Conservation (phyloP, 2,329 filamentous ascomycete species). For the Ophidiomyces ophidiicola region DNA sequence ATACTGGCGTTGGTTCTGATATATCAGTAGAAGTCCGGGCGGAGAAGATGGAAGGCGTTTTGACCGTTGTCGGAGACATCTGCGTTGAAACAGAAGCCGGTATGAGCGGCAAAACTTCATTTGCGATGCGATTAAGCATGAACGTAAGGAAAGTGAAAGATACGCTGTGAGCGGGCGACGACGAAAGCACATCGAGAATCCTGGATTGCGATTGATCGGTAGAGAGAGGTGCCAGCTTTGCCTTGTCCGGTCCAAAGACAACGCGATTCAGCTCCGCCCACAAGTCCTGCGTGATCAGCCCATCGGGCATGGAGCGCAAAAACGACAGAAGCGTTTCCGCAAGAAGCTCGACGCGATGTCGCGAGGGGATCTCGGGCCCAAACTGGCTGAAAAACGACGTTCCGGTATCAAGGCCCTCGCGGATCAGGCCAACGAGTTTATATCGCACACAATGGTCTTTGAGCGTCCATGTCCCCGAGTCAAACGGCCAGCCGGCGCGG, state of each 20-base stretch:
- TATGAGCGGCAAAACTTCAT: conserved; percentile 40
- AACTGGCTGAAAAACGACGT: conserved; percentile 50
- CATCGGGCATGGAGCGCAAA: conserved; percentile 61
- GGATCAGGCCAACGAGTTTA: conserved; percentile 34
- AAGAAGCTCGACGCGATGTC: conserved; percentile 62
- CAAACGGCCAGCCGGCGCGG: conserved; percentile 48
- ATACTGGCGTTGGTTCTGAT: conserved; percentile 10
- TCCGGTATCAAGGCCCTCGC: conserved; percentile 63
- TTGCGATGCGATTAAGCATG: conserved; percentile 52
- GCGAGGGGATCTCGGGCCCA: conserved; percentile 47
- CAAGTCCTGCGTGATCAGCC: conserved; percentile 57
- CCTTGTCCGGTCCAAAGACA: conserved; percentile 39
- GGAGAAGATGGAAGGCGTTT: neutral
- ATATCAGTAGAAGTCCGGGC: conserved; percentile 1
- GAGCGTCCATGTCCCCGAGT: conserved; percentile 38
- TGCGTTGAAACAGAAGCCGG: conserved; percentile 13
- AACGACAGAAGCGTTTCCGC: conserved; percentile 62
- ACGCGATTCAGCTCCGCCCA: conserved; percentile 56
- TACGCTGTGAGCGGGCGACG: conserved; percentile 67
- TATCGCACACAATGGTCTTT: conserved; percentile 32
- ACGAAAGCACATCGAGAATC: conserved; percentile 62
- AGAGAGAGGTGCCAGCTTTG: conserved; percentile 33
- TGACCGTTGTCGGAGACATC: conserved; percentile 13
- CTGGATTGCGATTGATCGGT: conserved; percentile 46
- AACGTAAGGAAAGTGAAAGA: conserved; percentile 78